A percentile compares a stretch with the other conserved stretches of the same genome.
Conservation (phyloP, 306 rosid genomes). For the Malus sylvestris region DNA sequence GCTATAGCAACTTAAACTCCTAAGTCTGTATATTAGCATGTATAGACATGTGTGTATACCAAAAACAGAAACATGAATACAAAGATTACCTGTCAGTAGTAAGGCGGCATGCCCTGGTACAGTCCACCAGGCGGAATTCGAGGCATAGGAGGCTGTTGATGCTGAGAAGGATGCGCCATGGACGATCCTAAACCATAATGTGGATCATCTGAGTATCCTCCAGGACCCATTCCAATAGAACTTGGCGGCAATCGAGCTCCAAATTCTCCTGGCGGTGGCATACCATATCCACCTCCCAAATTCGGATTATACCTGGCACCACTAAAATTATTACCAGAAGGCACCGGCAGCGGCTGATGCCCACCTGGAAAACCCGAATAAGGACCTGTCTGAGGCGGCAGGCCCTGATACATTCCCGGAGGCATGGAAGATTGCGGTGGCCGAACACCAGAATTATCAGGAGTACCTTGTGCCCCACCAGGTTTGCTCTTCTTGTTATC, state of each 20-base stretch:
- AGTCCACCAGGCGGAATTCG: constrained; percentile 65
- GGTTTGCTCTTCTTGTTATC: constrained; percentile 26
- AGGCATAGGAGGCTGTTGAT: constrained; percentile 38
- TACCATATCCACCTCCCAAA: constrained; percentile 37
- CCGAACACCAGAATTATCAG: constrained; percentile 3
- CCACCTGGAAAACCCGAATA: constrained; percentile 51
- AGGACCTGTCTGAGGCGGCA: constrained; percentile 20
- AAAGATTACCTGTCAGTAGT: constrained; percentile 52
- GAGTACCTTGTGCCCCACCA: constrained; percentile 31
- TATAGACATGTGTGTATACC: neutral
- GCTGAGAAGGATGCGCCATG: constrained; percentile 23
- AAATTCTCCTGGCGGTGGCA: constrained; percentile 23
- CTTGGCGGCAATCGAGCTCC: constrained; percentile 48
- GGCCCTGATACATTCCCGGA: constrained; percentile 34
- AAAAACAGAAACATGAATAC: neutral
- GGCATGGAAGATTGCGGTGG: constrained; percentile 11
- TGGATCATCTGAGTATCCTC: constrained; percentile 49
- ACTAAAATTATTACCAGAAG: constrained; percentile 1
- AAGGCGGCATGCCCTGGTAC: constrained; percentile 57
- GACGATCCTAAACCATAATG: constrained; percentile 40
- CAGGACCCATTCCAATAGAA: constrained; percentile 48
- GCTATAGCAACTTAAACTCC: neutral
- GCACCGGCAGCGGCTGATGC: constrained; percentile 3
- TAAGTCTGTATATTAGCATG: neutral
- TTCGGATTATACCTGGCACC: constrained; percentile 39